These are phyloP conservation scores for Aquanectria penicillioides DNA, from an alignment of 2,329 filamentous ascomycete species.

Conservation along the genomic window DNA sequence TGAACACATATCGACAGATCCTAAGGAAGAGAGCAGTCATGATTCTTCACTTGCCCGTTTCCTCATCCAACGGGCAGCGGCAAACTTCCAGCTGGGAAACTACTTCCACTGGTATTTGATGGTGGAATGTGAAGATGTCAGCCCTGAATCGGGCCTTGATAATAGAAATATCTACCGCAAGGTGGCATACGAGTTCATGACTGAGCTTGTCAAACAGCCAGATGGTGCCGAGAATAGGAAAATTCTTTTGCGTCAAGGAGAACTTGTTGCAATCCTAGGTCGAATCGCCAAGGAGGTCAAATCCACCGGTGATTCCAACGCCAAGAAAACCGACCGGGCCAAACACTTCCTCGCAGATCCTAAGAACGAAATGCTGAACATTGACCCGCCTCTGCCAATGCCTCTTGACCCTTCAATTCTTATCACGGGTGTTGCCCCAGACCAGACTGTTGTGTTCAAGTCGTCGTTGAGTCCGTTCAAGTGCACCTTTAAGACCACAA, in stretches of 20 bases:
- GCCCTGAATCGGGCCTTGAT: conserved; percentile 76
- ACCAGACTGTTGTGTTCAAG: conserved; percentile 93
- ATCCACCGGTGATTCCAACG: conserved; percentile 78
- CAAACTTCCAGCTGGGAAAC: conserved; percentile 91
- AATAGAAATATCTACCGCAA: conserved; percentile 90
- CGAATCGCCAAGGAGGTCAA: conserved; percentile 92
- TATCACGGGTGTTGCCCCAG: conserved; percentile 81
- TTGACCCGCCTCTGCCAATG: conserved; percentile 87
- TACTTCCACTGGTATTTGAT: conserved; percentile 99
- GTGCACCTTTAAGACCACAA: conserved; percentile 85
- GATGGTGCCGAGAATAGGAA: conserved; percentile 79
- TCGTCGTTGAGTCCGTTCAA: conserved; percentile 93
- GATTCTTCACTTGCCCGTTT: conserved; percentile 91
- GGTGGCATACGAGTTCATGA: conserved; percentile 97
- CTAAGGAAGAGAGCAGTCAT: conserved; percentile 65
- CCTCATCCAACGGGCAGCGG: conserved; percentile 85
- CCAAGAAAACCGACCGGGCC: conserved; percentile 83
- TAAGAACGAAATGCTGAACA: conserved; percentile 85
- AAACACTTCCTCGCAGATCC: conserved; percentile 88
- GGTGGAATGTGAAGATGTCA: conserved; percentile 92
- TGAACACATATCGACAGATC: conserved; percentile 76
- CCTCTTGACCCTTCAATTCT: conserved; percentile 87
- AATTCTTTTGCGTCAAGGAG: conserved; percentile 84
- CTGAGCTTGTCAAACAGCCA: conserved; percentile 77
- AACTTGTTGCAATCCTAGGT: conserved; percentile 86